phyloP scores from a whole-genome alignment of 192 early-diverging fungal species.

The Backusella parvicylindrica region DNA sequence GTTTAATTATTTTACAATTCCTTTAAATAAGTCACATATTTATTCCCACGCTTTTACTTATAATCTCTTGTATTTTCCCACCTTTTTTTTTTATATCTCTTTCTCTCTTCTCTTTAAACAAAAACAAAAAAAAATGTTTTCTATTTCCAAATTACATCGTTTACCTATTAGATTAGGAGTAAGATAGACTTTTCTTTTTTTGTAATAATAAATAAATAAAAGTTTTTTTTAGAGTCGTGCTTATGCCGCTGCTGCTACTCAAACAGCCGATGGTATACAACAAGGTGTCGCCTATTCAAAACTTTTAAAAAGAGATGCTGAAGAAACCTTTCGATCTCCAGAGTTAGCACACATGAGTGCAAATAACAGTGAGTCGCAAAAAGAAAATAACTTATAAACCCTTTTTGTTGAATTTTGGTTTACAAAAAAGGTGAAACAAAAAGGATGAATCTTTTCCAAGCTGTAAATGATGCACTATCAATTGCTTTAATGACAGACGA shows the following conservation, averaged over 20 bases:
- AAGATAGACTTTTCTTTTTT: background rate
- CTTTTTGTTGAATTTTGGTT: background rate
- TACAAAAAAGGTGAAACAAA: conserved; percentile 59
- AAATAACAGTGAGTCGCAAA: conserved; percentile 46
- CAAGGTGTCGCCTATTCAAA: conserved; percentile 80
- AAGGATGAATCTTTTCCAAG: conserved; percentile 93
- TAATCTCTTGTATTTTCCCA: background rate
- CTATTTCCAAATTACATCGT: background rate
- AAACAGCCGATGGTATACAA: conserved; percentile 78
- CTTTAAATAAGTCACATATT: background rate
- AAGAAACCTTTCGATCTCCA: conserved; percentile 61
- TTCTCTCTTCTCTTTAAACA: background rate
- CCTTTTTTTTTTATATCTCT: background rate
- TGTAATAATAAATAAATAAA: background rate
- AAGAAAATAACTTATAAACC: too few species aligned
- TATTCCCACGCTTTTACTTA: conserved; percentile 16
- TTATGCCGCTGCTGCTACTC: conserved; percentile 27
- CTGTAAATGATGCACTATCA: conserved; percentile 93
- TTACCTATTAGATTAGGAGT: background rate
- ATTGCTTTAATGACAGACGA: conserved; percentile 85
- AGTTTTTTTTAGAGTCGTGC: background rate
- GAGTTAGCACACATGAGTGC: conserved; percentile 65
- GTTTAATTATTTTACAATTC: background rate
- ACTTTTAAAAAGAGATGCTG: conserved; percentile 71
- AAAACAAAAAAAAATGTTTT: background rate